A percentile compares a stretch with the other conserved stretches of the same genome.
These are phyloP conservation scores for Alisma plantagoaquatica DNA, from an alignment of 106 monocot genomes.

Conservation along the genomic window DNA sequence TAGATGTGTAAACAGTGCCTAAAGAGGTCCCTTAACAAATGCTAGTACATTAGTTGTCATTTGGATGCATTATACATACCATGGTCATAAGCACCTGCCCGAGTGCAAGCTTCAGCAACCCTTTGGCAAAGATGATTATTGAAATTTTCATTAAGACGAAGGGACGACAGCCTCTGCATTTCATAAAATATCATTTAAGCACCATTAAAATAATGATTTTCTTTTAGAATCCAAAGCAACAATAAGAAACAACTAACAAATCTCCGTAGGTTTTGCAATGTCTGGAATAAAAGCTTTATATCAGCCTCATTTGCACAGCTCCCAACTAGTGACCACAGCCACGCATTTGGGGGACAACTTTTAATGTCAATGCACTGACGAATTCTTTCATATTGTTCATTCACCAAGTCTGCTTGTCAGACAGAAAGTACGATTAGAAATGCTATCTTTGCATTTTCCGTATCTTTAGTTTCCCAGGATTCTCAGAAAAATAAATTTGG, in stretches of 20 bases:
- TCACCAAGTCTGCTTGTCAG: conserved; percentile 62
- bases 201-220: neutral
- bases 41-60: too few species aligned
- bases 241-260: too few species aligned
- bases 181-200: conserved; percentile 4
- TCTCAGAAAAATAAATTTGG: too few species aligned
- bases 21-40: too few species aligned
- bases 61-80: too few species aligned
- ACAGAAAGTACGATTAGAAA: too few species aligned
- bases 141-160: conserved; percentile 76
- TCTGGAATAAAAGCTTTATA: conserved; percentile 75
- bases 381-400: conserved; percentile 57
- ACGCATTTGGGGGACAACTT: conserved; percentile 93
- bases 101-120: conserved; percentile 76
- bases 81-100: conserved; percentile 61
- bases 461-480: too few species aligned
- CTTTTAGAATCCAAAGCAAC: too few species aligned
- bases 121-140: conserved; percentile 88
- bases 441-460: too few species aligned
- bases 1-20: too few species aligned
- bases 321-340: conserved; percentile 74
- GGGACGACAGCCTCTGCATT: conserved; percentile 76
- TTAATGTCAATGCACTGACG: conserved; percentile 58
- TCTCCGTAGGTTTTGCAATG: conserved; percentile 62
- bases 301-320: conserved; percentile 56